Evolutionary conservation across 306 rosid genomes (phyloP), one percentile per base, ranked within the genome.

Genomic region (Vigna unguiculata): DNA sequence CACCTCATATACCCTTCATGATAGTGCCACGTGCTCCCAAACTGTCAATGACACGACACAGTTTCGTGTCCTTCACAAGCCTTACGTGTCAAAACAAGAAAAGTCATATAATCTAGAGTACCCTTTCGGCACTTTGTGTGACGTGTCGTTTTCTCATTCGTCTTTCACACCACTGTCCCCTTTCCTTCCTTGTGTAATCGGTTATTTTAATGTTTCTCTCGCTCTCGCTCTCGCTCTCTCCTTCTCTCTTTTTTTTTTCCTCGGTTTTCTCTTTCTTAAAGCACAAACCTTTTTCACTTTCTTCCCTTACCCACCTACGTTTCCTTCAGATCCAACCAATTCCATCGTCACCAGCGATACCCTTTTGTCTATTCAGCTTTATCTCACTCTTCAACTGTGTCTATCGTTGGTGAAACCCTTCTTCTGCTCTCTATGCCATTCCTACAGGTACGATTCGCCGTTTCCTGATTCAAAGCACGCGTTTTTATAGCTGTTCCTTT

Each of bases 381-480:
- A 30, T 30, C 67, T 60, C 67, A 60, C 67, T 15, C 67, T 16
- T 9, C 28, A 62, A 62, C 59, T 24, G 57, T 21, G 17, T 65
- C 48, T 45, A 46, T n/a, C 55, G 51, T 62, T 53, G 70, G 78
- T 76, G 25, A 62, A 70, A 16, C 36, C 47, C n/a, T 49, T 43
- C 28, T 14, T 43, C 6, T 60, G 55, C 82, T 74, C 71, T 82
- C 85, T 82, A 82, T 82, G 85, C 85, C 75, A 82, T 82, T 82
- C 70, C 79, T 58, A n/a, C 74, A 82, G 85, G 85, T 82, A 9
- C 63, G 70, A 63, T 71, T 71, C 45, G 6, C 41, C 73, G 20
- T 61, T 59, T 76, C 43, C 74, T 4, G 34, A 49, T 52, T 58
- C 46, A 20, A 61, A 61, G 69, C 53, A 4, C 12, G 28, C 55